Evolutionary conservation across 768 basidiomycete species (phyloP), one percentile per base, ranked within the genome.

Genomic region (Crepidotus variabilis): DNA sequence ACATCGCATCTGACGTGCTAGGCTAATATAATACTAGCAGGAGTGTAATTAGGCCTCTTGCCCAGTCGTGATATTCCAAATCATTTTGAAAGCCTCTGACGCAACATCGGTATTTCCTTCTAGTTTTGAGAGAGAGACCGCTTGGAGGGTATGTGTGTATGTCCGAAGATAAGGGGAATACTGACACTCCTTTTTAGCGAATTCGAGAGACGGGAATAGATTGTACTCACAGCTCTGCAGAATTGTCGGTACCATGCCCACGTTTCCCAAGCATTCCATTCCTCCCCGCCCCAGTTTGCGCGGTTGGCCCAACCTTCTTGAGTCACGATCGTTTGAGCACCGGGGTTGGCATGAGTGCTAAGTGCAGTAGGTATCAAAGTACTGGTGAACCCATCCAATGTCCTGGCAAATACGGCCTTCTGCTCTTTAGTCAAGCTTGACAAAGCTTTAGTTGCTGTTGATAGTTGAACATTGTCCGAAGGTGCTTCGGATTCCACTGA

Each of bases 171-270:
- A 90, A 0, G 90, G 87, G 2, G 90, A 82, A 61, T 92, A 93
- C 91, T 93, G 58, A 16, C 47, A 33, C 53, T 5, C 16, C 24
- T 6, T 56, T 20, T 61, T 2, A 61, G 58, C 32, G 6, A 55
- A 51, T 9, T 35, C 35, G 39, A 18, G 50, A 52, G 39, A 23
- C 36, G n/a, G 43, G 8, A n/a, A 46, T 14, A 14, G 2, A 2
- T 4, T 50, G 52, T 32, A 74, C 90, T 60, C 53, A 94, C 93
- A 69, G 73, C 78, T 64, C 92, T 78, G 69, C 89, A 90, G 74
- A 93, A 94, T 63, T 96, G 91, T 57, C 89, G 77, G 62, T 90
- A 94, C 93, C 93, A 95, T 1, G 89, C 86, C 88, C 90, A 93
- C 0, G 87, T 90, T 72, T 90, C 86, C 92, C 91, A 94, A 1